Base-by-base conservation (phyloP, 2,329 filamentous ascomycete species). In the Ceratocystis lukuohia region DNA sequence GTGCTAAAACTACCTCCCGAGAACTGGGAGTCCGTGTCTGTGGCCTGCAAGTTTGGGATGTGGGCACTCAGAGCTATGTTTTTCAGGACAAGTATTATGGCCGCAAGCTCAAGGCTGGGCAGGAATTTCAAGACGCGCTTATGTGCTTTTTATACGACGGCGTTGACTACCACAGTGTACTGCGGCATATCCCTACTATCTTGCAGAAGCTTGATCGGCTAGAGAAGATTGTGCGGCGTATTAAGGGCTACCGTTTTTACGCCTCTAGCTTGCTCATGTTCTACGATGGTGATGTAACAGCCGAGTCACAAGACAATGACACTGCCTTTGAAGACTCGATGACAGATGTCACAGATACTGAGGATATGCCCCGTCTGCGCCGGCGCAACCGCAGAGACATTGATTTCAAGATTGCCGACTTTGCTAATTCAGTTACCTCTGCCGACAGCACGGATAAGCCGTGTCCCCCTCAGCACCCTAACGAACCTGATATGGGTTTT, bases 81-180 rank as follows among this genome's bases (percentile, higher is more conserved):
- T 99, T 97, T 73, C 89, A 96, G 74, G 94, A 99, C 81, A 99
- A 99, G 76, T 99, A 99, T 75, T 96, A 91, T 73, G 94, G 94
- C 1, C 88, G 94, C 65, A 85, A 90, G 71, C 79, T 99, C 44
- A 92, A 92, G 75, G 91, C 88, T 2, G 94, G 94, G 1, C 80
- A 82, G 2, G 90, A 97, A 73, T 97, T 99, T 72, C 89, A 96
- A 73, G 85, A 88, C 68, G 92, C 92, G 0, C 80, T 99, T 4
- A 93, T 87, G 64, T 85, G 89, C 33, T 99, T 97, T 74, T 83
- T 99, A 69, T 96, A 91, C 74, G 91, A 97, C 70, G 94, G 93
- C 0, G 82, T 90, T 25, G 90, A 92, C 70, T 84, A 90, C 72
- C 80, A 84, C 41, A 92, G 90, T 72, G 87, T 96, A 7, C 80